phyloP scores from a whole-genome alignment of 108 stramenopile genomes.

The Skeletonema tropicum region DNA sequence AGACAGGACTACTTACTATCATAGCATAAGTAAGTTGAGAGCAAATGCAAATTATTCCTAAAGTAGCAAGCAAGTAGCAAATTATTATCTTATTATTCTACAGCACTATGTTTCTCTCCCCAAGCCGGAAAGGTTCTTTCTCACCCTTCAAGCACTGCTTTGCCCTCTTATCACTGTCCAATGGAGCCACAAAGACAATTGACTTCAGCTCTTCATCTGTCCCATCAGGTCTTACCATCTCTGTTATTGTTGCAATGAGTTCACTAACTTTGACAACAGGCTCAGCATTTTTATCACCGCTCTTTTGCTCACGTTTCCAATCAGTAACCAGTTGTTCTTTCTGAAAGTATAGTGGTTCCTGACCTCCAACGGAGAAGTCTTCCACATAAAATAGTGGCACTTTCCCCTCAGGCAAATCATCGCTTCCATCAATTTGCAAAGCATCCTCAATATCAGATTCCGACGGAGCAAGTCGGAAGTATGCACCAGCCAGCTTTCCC shows the following conservation, averaged over 20 bases:
- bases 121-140: conserved; percentile 67
- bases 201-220: conserved; percentile 60
- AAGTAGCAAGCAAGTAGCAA: no score
- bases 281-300: conserved; percentile 31
- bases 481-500: conserved; percentile 57
- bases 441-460: conserved; percentile 75
- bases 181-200: conserved; percentile 63
- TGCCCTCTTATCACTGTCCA: conserved; percentile 61
- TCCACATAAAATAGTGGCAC: conserved; percentile 82
- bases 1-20: no score
- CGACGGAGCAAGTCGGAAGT: conserved; percentile 72
- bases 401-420: conserved; percentile 82
- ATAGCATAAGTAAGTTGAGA: no score
- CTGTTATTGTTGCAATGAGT: conserved; percentile 64
- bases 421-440: conserved; percentile 51
- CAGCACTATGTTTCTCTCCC: conserved; percentile 69
- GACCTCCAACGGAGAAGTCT: conserved; percentile 56
- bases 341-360: conserved; percentile 70
- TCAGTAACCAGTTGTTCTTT: conserved; percentile 66
- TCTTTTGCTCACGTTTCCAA: conserved; percentile 47
- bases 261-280: conserved; percentile 70
- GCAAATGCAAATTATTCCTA: no score
- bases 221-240: conserved; percentile 61
- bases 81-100: conserved; percentile 9
- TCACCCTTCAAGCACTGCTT: conserved; percentile 64